Evolutionary conservation across 176 grass and related monocot genomes (phyloP), one percentile per base, ranked within the genome.

Genomic region (Triticum urartu): DNA sequence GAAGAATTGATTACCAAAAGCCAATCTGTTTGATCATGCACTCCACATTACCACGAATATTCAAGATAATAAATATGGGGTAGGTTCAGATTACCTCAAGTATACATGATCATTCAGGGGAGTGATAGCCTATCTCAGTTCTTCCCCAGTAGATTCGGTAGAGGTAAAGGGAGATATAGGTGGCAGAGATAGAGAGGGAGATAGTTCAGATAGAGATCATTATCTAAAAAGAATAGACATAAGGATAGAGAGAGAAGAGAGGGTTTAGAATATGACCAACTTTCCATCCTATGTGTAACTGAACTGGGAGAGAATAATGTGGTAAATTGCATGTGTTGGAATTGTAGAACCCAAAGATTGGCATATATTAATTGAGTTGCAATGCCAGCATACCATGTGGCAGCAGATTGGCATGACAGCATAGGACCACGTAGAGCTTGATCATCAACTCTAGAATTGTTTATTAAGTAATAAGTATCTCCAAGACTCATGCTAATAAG

Each of bases 381-480:
- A 59, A 81, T 50, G 24, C 21, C 63, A 54, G 20, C 30, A n/a
- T 82, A 35, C 40, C 11, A 13, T 52, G 28, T 69, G 39, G 80
- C 14, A 79, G 45, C 35, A 80, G 35, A 26, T 43, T 74, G 7
- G 32, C 11, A 20, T 60, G 34, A 15, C 64, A 81, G 34, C 21
- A 52, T 79, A 64, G 18, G 40, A 66, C 4, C 39, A 14, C 11
- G 7, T 40, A 82, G 14, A 47, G 20, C 36, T 18, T n/a, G 56
- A 52, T 89, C 2, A 26, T 50, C 59, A 84, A 72, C 76, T 68
- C 81, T 78, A 10, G 25, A 50, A 85, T 64, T 58, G 11, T 68
- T 89, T 13, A 78, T 78, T 25, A 25, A 25, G 25, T 25, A 25
- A 25, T 78, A 64, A 61, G 75, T 22, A 43, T 90, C 21, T 38